phyloP scores from a whole-genome alignment of 208 protist species.

The Leishmania mexicana region DNA sequence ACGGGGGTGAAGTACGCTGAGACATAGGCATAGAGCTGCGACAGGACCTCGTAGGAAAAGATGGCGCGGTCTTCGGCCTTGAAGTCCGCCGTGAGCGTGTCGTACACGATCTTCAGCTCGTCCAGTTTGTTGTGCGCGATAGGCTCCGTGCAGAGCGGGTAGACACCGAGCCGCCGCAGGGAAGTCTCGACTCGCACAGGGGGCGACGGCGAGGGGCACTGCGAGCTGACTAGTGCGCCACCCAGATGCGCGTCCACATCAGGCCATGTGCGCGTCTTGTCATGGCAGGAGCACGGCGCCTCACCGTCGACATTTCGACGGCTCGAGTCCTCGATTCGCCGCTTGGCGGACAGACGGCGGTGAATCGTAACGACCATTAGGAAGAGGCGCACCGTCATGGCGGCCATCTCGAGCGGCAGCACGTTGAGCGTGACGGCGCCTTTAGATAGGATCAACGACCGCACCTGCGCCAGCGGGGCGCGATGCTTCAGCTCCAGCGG shows the following conservation, averaged over 20 bases:
- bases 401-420: constrained; percentile 59
- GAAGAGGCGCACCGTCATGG: constrained; percentile 74
- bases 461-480: constrained; percentile 37
- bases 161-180: constrained; percentile 37
- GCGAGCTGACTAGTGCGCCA: neutral
- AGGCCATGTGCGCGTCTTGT: constrained; percentile 4
- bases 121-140: constrained; percentile 26
- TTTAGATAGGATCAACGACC: constrained; percentile 45
- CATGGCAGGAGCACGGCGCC: neutral
- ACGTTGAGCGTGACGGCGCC: constrained; percentile 36
- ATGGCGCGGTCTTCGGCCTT: constrained; percentile 51
- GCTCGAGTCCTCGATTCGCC: constrained; percentile 30
- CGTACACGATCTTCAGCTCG: constrained; percentile 51
- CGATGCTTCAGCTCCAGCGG: constrained; percentile 48
- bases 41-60: constrained; percentile 54
- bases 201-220: constrained; percentile 20
- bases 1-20: constrained; percentile 49
- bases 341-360: constrained; percentile 42
- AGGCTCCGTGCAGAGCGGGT: constrained; percentile 34
- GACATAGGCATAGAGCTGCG: constrained; percentile 63
- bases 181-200: constrained; percentile 35
- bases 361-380: constrained; percentile 70
- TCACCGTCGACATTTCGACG: neutral
- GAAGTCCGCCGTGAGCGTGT: constrained; percentile 50
- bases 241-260: neutral